A percentile compares a stretch with the other conserved stretches of the same genome.
Evolutionary conservation across 805 yeast species (phyloP).

Genomic region (Hanseniaspora thailandica): DNA sequence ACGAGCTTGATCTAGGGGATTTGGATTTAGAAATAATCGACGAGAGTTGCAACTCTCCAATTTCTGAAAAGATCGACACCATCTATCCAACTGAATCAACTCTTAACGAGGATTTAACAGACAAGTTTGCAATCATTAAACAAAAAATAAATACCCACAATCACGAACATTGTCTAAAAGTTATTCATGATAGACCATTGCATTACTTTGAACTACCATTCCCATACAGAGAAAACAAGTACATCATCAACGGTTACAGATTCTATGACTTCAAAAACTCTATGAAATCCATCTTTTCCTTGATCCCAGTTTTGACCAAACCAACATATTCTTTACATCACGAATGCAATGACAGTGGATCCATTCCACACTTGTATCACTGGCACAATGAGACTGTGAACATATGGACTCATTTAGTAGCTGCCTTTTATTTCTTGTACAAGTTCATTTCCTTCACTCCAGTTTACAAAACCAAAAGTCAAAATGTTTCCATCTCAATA

Average conservation of each 20-base stretch:
- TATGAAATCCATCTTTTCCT: constrained; percentile 44
- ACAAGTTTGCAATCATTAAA: neutral
- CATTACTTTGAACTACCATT: constrained; percentile 82
- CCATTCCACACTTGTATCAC: constrained; percentile 27
- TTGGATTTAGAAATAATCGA: neutral
- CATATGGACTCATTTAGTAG: constrained; percentile 84
- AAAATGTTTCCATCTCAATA: constrained; percentile 32
- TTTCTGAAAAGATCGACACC: constrained; percentile 4
- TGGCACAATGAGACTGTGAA: constrained; percentile 82
- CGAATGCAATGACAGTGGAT: neutral
- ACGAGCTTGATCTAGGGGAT: no score
- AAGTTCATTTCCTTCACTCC: constrained; percentile 32
- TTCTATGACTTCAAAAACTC: constrained; percentile 49
- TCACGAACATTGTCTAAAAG: constrained; percentile 35
- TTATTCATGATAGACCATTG: constrained; percentile 39
- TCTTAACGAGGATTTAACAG: neutral
- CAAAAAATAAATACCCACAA: constrained; percentile 32
- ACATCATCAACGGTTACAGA: constrained; percentile 72
- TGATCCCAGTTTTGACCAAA: constrained; percentile 30
- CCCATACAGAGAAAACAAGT: constrained; percentile 88
- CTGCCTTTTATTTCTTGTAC: constrained; percentile 45
- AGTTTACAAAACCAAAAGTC: constrained; percentile 44
- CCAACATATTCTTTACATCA: neutral
- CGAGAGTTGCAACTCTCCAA: constrained; percentile 8
- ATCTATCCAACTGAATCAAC: neutral